These are phyloP conservation scores for Coniosporium apollinis DNA, from an alignment of 495 filamentous ascomycete genomes.

Conservation along the genomic window DNA sequence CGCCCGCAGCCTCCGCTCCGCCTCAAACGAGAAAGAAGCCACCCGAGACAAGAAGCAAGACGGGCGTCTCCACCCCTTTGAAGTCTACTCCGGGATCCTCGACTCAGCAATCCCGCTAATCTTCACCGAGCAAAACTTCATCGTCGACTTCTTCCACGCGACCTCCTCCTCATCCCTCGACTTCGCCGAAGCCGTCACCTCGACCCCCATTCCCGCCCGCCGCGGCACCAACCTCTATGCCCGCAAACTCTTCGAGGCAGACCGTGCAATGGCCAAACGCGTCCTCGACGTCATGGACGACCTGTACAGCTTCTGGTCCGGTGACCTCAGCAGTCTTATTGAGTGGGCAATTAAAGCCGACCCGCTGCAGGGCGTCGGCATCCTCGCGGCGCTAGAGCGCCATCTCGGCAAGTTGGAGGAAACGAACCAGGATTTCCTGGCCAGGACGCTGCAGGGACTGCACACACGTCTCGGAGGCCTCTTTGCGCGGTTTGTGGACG, in stretches of 20 bases:
- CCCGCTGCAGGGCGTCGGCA: constrained; percentile 81
- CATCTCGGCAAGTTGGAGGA: constrained; percentile 63
- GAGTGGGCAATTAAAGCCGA: constrained; percentile 72
- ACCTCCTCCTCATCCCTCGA: constrained; percentile 59
- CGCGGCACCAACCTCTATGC: constrained; percentile 48
- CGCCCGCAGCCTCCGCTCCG: constrained; percentile 60
- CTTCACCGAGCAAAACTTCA: constrained; percentile 84
- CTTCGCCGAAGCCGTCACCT: constrained; percentile 61
- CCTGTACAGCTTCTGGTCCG: constrained; percentile 64
- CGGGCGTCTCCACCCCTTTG: constrained; percentile 42
- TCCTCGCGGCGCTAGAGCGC: constrained; percentile 63
- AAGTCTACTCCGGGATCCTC: constrained; percentile 67
- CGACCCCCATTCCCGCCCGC: constrained; percentile 48
- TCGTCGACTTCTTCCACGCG: constrained; percentile 84
- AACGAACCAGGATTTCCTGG: constrained; percentile 81
- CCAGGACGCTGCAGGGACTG: constrained; percentile 59
- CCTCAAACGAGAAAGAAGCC: constrained; percentile 45
- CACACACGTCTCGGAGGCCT: constrained; percentile 57
- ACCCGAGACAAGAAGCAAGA: constrained; percentile 21
- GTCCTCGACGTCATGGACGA: constrained; percentile 75
- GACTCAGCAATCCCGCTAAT: constrained; percentile 65
- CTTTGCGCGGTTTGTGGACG: constrained; percentile 81
- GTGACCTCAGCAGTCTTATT: constrained; percentile 60
- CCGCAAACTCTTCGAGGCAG: constrained; percentile 63
- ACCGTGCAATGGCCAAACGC: constrained; percentile 62